Conservation (phyloP, 495 filamentous ascomycete species). For the Chaetomidium leptoderma region DNA sequence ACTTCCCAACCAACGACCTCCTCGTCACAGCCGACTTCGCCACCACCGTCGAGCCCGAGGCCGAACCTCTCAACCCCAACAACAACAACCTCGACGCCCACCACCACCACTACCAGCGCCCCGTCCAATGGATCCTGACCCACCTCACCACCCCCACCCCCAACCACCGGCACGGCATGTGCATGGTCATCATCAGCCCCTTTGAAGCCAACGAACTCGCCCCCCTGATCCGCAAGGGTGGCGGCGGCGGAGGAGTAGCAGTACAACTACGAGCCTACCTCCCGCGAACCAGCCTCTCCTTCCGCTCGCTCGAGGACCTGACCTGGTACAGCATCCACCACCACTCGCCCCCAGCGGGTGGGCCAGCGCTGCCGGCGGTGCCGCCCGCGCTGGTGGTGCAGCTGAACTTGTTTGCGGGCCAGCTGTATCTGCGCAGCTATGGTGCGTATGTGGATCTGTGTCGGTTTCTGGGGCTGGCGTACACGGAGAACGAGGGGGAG, state of each 20-base stretch:
- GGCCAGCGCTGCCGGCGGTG: no score
- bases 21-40: slow-evolving; percentile 56
- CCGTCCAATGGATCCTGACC: slow-evolving; percentile 58
- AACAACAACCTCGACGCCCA: slow-evolving; percentile 44
- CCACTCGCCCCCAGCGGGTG: slow-evolving; percentile 17
- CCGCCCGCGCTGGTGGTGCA: slow-evolving; percentile 36
- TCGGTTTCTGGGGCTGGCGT: slow-evolving; percentile 48
- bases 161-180: slow-evolving; percentile 15
- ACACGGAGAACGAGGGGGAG: slow-evolving; percentile 13
- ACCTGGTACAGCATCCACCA: slow-evolving; percentile 34
- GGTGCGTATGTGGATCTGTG: slow-evolving; percentile 53
- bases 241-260: background rate
- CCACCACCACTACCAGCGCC: slow-evolving; percentile 52
- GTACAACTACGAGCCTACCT: slow-evolving; percentile 56
- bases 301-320: slow-evolving; percentile 48
- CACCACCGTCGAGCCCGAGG: slow-evolving; percentile 37
- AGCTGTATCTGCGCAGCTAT: slow-evolving; percentile 55
- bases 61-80: no score
- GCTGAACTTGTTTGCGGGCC: slow-evolving; percentile 64
- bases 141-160: slow-evolving; percentile 1
- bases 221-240: no score
- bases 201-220: slow-evolving; percentile 57
- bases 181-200: slow-evolving; percentile 57
- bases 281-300: slow-evolving; percentile 46
- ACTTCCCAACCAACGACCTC: slow-evolving; percentile 29